These are phyloP conservation scores for Maudiozyma serrabonitensis DNA, from an alignment of 805 yeast species.

Conservation along the genomic window DNA sequence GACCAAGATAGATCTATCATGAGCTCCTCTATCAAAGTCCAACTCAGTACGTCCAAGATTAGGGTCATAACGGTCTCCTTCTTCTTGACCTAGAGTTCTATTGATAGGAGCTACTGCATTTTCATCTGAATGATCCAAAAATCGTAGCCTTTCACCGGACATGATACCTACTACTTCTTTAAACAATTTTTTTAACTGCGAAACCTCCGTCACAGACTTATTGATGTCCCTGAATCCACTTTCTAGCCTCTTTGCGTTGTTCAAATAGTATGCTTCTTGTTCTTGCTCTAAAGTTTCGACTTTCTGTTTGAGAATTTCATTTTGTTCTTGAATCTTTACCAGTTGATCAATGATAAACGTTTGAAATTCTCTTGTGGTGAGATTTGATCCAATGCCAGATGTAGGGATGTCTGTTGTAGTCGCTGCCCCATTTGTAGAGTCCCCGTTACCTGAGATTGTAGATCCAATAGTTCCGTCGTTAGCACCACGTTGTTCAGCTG, in stretches of 20 bases:
- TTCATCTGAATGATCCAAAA: conserved; percentile 16
- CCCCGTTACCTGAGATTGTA: too few species aligned
- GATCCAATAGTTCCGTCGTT: too few species aligned
- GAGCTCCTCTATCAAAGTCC: background rate
- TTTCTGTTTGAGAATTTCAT: conserved; percentile 9
- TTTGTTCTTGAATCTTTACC: conserved; percentile 16
- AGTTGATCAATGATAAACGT: conserved; percentile 16
- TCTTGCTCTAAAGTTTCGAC: conserved; percentile 14
- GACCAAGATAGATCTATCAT: background rate
- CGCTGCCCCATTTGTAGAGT: background rate
- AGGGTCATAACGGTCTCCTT: too few species aligned
- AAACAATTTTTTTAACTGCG: conserved; percentile 16
- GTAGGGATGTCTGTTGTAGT: background rate
- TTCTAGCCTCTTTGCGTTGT: conserved; percentile 11
- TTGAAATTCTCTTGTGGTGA: conserved; percentile 4
- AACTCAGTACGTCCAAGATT: too few species aligned
- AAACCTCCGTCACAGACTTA: conserved; percentile 13
- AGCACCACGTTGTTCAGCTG: too few species aligned
- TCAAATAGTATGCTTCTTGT: conserved; percentile 17
- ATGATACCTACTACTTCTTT: conserved; percentile 22
- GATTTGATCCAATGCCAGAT: background rate
- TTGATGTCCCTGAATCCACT: conserved; percentile 12
- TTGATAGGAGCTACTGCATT: conserved; percentile 5
- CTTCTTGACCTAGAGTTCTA: too few species aligned
- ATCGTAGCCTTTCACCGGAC: conserved; percentile 18